phyloP scores from a whole-genome alignment of 768 basidiomycete species.

The Terana coerulea region DNA sequence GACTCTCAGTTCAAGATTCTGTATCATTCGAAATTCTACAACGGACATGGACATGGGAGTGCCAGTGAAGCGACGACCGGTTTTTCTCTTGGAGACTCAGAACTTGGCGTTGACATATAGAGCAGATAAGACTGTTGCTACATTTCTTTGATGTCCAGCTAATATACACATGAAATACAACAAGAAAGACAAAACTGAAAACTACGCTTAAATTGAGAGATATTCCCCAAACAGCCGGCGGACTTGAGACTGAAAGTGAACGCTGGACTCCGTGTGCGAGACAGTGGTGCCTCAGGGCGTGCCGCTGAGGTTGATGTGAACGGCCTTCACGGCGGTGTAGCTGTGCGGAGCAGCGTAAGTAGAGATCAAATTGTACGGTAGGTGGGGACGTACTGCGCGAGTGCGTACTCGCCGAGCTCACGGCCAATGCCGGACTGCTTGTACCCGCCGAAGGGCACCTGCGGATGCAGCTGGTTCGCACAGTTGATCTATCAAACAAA shows the following conservation, averaged over 20 bases:
- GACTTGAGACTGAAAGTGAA: not conserved
- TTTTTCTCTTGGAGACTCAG: too few relatives aligned
- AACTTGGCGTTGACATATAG: not conserved
- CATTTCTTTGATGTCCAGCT: not conserved
- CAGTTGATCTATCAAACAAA: slow-evolving; percentile 38
- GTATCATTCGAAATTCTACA: too few relatives aligned
- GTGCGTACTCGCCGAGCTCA: slow-evolving; percentile 62
- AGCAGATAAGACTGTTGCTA: not conserved
- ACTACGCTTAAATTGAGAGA: not conserved
- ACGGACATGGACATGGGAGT: too few relatives aligned
- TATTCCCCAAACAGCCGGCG: not conserved
- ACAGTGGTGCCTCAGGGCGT: slow-evolving; percentile 1
- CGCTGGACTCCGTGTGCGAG: too few relatives aligned
- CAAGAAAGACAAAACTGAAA: not conserved
- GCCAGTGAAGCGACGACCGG: too few relatives aligned
- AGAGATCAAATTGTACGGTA: slow-evolving; percentile 27
- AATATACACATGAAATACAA: not conserved
- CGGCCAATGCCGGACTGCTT: slow-evolving; percentile 73
- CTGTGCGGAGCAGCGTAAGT: slow-evolving; percentile 41
- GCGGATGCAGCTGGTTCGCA: slow-evolving; percentile 38
- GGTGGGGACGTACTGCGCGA: slow-evolving; percentile 23
- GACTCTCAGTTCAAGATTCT: too few relatives aligned
- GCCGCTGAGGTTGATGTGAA: slow-evolving; percentile 57
- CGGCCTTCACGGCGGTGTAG: slow-evolving; percentile 65
- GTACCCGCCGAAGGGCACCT: slow-evolving; percentile 67